These are phyloP conservation scores for Harringtonia aguacate DNA, from an alignment of 2,329 filamentous ascomycete genomes.

Conservation along the genomic window DNA sequence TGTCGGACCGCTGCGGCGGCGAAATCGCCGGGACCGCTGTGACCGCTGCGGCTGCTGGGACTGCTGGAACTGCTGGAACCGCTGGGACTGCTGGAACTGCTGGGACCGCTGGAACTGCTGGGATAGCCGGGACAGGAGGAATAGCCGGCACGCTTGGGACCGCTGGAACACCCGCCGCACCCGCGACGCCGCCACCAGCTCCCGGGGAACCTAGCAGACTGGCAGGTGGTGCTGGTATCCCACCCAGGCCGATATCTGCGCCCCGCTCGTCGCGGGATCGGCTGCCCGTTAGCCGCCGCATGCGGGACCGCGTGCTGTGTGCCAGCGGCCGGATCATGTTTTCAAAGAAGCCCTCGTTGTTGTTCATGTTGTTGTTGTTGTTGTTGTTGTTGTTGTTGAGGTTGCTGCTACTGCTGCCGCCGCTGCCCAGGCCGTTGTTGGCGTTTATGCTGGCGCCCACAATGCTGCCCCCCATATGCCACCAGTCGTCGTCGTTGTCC, in stretches of 20 bases:
- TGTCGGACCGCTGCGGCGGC: conserved; percentile 3
- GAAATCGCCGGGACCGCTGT: neutral
- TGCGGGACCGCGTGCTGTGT: conserved; percentile 45
- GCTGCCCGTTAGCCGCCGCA: conserved; percentile 52
- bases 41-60: neutral
- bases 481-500: conserved; percentile 57
- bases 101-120: neutral
- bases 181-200: too few species aligned
- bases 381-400: neutral
- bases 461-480: conserved; percentile 17
- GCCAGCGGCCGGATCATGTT: conserved; percentile 50
- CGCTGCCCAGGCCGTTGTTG: neutral
- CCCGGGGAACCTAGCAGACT: too few species aligned
- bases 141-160: neutral
- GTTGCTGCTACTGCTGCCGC: neutral
- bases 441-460: neutral
- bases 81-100: too few species aligned
- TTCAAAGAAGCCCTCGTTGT: conserved; percentile 33
- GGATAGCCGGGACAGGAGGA: neutral
- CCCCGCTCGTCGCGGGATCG: conserved; percentile 24
- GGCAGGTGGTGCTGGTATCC: too few species aligned
- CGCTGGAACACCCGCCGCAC: neutral
- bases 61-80: too few species aligned
- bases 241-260: neutral
- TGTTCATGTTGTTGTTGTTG: neutral